Conservation (phyloP, 78 protist species). For the Polysphondylium violaceum region DNA sequence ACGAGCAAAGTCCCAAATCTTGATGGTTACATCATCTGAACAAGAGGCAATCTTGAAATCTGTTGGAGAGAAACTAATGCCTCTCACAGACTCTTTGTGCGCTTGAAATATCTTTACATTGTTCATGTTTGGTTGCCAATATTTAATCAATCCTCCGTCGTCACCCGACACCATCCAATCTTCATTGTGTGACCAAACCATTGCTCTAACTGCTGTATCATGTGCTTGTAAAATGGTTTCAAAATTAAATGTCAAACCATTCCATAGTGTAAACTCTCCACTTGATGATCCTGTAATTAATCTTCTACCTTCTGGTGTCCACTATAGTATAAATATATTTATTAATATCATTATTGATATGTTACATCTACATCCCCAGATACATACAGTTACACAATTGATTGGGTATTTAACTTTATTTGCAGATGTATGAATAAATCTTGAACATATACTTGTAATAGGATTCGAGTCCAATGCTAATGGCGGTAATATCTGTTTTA, state of each 20-base stretch:
- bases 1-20: conserved; percentile 90
- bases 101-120: conserved; percentile 89
- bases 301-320: conserved; percentile 94
- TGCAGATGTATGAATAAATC: conserved; percentile 84
- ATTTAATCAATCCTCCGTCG: conserved; percentile 90
- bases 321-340: conserved; percentile 35
- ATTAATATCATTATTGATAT: neutral
- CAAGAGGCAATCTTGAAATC: conserved; percentile 93
- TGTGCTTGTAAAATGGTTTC: conserved; percentile 95
- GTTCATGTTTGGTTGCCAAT: conserved; percentile 97
- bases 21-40: conserved; percentile 90
- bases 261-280: conserved; percentile 97
- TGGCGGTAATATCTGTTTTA: conserved; percentile 84
- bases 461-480: conserved; percentile 68
- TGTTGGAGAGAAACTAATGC: conserved; percentile 83
- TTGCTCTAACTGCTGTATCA: conserved; percentile 90
- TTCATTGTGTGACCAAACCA: conserved; percentile 93
- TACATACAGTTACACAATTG: conserved; percentile 82
- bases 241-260: conserved; percentile 94
- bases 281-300: conserved; percentile 87
- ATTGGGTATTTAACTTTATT: conserved; percentile 88
- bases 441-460: conserved; percentile 72
- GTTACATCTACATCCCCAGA: neutral
- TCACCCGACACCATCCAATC: conserved; percentile 94
- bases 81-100: conserved; percentile 84